These are phyloP conservation scores for Cantharellus anzutake DNA, from an alignment of 768 basidiomycete species.

Conservation along the genomic window DNA sequence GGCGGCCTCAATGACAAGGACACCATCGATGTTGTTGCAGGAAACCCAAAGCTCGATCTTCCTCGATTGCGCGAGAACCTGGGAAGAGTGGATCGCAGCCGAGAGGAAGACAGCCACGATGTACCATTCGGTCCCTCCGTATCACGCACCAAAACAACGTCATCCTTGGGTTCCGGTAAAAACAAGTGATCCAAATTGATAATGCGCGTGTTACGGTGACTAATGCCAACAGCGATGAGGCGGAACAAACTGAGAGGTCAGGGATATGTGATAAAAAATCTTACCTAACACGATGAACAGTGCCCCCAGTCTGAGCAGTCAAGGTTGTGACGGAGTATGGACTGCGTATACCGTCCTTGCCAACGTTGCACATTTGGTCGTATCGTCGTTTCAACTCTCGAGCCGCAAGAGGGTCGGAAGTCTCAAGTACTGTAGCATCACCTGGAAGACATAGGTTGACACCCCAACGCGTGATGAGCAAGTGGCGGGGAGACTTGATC, in stretches of 20 bases:
- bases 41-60: not conserved
- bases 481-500: not conserved
- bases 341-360: slow-evolving; percentile 34
- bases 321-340: slow-evolving; percentile 72
- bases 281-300: slow-evolving; percentile 62
- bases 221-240: too few species aligned
- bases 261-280: slow-evolving; percentile 13
- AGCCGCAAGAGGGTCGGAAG: slow-evolving; percentile 55
- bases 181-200: too few species aligned
- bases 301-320: slow-evolving; percentile 61
- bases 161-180: too few species aligned
- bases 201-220: too few species aligned
- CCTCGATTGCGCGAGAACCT: too few species aligned
- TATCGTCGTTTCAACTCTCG: slow-evolving; percentile 54
- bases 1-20: not conserved
- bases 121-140: not conserved
- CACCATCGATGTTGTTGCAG: slow-evolving; percentile 9
- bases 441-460: slow-evolving; percentile 20
- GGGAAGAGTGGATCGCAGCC: too few species aligned
- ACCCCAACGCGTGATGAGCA: not conserved
- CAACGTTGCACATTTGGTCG: slow-evolving; percentile 49
- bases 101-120: too few species aligned
- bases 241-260: too few species aligned
- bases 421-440: slow-evolving; percentile 65
- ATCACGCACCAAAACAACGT: not conserved